Evolutionary conservation across 78 protist species (phyloP), one percentile per base, ranked within the genome.

Genomic region (Polysphondylium violaceum): DNA sequence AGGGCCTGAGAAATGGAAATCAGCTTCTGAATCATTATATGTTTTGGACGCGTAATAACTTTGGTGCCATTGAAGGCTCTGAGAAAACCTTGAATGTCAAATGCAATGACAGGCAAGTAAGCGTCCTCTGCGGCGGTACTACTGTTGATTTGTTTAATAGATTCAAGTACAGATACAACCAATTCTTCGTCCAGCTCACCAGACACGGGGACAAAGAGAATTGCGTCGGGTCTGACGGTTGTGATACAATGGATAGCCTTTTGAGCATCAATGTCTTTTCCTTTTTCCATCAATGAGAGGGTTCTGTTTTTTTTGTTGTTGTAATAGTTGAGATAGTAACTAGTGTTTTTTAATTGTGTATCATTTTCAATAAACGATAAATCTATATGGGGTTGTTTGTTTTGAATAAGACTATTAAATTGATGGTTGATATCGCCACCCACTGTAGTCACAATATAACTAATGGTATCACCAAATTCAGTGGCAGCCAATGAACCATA

Each of bases 251-350:
- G 35, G 21, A 67, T 33, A 38, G 81, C 44, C 1, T 44, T 35
- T 11, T 41, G 53, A 2, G 25, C 19, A 14, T 31, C 67, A 12
- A 83, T 71, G 0, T 50, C 27, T 19, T 40, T 4, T 3, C 91
- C 91, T 14, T 59, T 67, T 36, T 67, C 77, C 79, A 69, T 51
- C n/a, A 83, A 50, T 21, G 74, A 58, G 21, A 83, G 17, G 3
- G 72, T 69, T 53, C 91, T 47, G 41, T 69, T 83, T 72, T 83
- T 83, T 25, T 83, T 67, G n/a, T 59, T 51, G 33, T 83, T 83
- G 53, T 69, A 83, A 31, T 83, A 83, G 73, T 83, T 69, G n/a
- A 83, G 21, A 23, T 69, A 83, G 47, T 51, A 74, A 38, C 81
- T 69, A 3, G 91, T 83, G 9, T 83, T 83, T 11, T n/a, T 65